Conservation (phyloP, 371 early-diverging fungal species). For the Cladochytrium tenue region DNA sequence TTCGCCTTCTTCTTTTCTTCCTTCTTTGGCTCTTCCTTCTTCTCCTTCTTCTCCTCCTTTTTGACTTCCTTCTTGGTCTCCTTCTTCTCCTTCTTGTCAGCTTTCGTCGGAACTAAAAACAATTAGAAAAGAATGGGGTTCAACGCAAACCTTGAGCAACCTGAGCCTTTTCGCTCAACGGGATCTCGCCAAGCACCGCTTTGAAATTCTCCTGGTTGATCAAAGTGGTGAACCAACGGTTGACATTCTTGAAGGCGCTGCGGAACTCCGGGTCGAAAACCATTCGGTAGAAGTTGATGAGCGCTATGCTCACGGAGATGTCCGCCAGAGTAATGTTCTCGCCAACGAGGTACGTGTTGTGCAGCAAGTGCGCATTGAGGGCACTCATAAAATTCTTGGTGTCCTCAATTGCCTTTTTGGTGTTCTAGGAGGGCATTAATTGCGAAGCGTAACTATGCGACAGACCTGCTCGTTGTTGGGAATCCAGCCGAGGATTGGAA, state of each 20-base stretch:
- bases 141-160: conserved; percentile 14
- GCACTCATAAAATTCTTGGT: conserved; percentile 63
- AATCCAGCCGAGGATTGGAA: conserved; percentile 66
- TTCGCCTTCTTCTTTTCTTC: conserved; percentile 31
- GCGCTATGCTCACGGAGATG: conserved; percentile 66
- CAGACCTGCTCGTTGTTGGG: conserved; percentile 67
- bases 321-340: conserved; percentile 90
- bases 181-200: conserved; percentile 72
- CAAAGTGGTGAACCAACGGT: conserved; percentile 84
- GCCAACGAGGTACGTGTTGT: conserved; percentile 88
- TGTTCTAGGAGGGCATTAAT: conserved; percentile 15
- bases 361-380: conserved; percentile 73
- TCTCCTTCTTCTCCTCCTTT: conserved; percentile 57
- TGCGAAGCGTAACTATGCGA: background rate
- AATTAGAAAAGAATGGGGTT: background rate
- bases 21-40: conserved; percentile 33
- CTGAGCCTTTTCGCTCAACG: conserved; percentile 56
- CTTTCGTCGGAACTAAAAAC: conserved; percentile 27
- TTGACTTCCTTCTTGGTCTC: conserved; percentile 39
- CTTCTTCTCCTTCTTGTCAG: conserved; percentile 51
- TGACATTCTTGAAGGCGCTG: conserved; percentile 76
- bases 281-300: conserved; percentile 62
- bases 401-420: conserved; percentile 68
- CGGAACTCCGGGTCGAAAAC: conserved; percentile 66
- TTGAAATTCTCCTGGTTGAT: conserved; percentile 80